Evolutionary conservation across 2,329 filamentous ascomycete species (phyloP).

Genomic region (Cytospora leucostoma): DNA sequence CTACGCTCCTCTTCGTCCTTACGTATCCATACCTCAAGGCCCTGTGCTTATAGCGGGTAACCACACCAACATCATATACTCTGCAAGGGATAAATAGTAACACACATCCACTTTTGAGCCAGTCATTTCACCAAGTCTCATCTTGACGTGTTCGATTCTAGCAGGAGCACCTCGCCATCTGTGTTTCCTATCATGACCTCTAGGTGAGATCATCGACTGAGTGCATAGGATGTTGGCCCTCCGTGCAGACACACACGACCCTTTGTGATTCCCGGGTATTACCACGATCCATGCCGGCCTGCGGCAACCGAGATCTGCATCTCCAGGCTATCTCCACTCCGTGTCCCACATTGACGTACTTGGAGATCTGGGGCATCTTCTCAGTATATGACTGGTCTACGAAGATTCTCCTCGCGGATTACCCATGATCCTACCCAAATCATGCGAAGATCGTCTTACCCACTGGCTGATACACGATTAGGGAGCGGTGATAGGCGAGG

Average conservation of each 20-base stretch:
- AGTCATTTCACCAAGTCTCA: background rate
- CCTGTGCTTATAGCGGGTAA: background rate
- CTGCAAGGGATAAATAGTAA: background rate
- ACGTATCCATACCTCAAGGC: background rate
- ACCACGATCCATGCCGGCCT: no score
- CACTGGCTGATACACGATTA: background rate
- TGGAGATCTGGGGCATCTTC: no score
- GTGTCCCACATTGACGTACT: no score
- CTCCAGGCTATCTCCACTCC: no score
- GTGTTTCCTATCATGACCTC: background rate
- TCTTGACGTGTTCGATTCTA: background rate
- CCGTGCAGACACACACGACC: background rate
- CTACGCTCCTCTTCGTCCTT: background rate
- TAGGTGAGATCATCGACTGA: background rate
- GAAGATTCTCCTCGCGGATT: no score
- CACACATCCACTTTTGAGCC: background rate
- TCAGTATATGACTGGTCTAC: no score
- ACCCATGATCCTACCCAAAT: background rate
- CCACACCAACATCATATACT: background rate
- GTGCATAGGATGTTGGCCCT: background rate
- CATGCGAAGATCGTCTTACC: slow-evolving; percentile 5
- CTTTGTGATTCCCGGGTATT: background rate
- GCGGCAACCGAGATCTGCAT: no score
- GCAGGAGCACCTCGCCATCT: background rate
- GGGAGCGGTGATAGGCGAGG: no score